phyloP scores from a whole-genome alignment of 768 basidiomycete genomes.

The Trametes coccinea region DNA sequence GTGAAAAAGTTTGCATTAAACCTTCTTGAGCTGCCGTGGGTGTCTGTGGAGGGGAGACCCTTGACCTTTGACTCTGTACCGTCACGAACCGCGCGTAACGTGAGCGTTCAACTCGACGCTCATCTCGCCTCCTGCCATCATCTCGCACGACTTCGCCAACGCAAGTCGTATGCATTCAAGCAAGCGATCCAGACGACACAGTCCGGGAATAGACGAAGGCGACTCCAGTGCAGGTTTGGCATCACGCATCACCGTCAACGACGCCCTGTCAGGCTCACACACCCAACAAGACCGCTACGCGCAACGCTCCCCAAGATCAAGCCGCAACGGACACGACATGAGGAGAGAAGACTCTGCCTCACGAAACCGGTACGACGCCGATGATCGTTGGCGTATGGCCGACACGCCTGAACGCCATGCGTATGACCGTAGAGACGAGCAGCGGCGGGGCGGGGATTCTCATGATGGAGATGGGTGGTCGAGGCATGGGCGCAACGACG shows the following conservation, averaged over 20 bases:
- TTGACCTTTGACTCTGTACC: conserved; percentile 30
- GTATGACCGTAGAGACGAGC: conserved; percentile 18
- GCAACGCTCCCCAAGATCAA: conserved; percentile 40
- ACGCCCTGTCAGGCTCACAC: conserved; percentile 16
- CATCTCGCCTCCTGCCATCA: conserved; percentile 26
- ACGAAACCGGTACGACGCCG: conserved; percentile 47
- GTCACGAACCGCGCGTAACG: conserved; percentile 31
- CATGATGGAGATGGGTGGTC: conserved; percentile 18
- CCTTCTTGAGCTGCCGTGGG: conserved; percentile 13
- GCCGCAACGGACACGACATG: conserved; percentile 42
- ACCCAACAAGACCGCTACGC: conserved; percentile 32
- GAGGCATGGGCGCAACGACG: conserved; percentile 16
- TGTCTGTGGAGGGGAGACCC: conserved; percentile 19
- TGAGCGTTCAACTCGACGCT: conserved; percentile 26
- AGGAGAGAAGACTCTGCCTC: conserved; percentile 55
- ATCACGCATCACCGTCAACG: conserved; percentile 18
- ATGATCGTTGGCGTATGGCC: conserved; percentile 50
- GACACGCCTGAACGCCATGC: conserved; percentile 33
- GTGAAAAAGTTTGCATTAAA: background rate
- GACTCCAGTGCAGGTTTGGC: conserved; percentile 21
- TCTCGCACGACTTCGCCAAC: conserved; percentile 8
- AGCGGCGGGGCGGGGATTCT: conserved; percentile 13
- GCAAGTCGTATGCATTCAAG: conserved; percentile 5
- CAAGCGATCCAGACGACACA: conserved; percentile 18
- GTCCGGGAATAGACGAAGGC: conserved; percentile 11